Evolutionary conservation across 2,329 filamentous ascomycete species (phyloP).

Genomic region (Alternaria atra): DNA sequence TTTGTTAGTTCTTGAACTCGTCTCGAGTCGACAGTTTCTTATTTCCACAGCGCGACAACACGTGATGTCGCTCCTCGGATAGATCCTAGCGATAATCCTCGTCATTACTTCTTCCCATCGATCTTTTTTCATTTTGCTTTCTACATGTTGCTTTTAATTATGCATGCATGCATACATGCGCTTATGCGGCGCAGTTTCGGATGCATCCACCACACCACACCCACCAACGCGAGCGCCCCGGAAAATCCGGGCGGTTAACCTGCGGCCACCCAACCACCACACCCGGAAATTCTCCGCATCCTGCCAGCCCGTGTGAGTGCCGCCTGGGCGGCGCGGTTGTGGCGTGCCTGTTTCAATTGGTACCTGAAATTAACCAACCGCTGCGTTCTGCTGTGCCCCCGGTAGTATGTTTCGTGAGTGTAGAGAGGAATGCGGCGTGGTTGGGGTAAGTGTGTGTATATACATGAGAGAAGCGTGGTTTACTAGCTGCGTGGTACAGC

Average conservation of each 20-base stretch:
- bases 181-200: neutral
- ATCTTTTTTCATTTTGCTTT: neutral
- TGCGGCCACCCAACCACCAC: neutral
- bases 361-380: conserved; percentile 11
- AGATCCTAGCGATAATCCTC: neutral
- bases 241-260: conserved; percentile 2
- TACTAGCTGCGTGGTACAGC: neutral
- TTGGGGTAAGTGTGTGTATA: neutral
- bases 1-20: no score
- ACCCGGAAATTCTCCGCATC: neutral
- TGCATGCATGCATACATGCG: neutral
- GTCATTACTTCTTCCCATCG: neutral
- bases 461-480: neutral
- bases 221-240: neutral
- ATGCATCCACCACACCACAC: neutral
- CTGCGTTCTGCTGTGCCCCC: conserved; percentile 22
- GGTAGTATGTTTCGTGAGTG: conserved; percentile 3
- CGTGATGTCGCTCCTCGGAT: neutral
- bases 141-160: neutral
- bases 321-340: neutral
- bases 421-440: conserved; percentile 3
- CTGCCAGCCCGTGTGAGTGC: neutral
- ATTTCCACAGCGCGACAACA: neutral
- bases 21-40: neutral
- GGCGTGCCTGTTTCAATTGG: neutral